Base-by-base conservation (phyloP, 768 basidiomycete species). In the Dioszegia crocea region DNA sequence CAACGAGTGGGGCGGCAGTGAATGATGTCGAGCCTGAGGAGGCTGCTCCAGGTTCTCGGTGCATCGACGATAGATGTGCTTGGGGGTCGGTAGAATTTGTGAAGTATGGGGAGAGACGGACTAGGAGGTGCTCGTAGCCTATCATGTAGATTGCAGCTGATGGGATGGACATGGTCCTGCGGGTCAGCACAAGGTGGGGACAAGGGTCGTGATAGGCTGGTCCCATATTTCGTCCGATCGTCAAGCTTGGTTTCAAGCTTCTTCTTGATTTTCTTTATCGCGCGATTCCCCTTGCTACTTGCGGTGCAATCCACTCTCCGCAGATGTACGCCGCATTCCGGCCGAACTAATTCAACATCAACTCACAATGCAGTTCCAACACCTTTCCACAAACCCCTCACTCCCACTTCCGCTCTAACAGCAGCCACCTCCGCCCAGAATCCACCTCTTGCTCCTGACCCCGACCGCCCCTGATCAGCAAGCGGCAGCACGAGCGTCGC, bases 61-160 rank as follows among this genome's bases (percentile, higher is more conserved):
- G 65, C 6, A 68, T 59, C 2, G 67, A 73, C 8, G 63, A 71
- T 21, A 55, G 55, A 59, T 67, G 56, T 10, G 17, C 9, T 40
- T 67, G 3, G 45, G 66, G 57, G 65, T 73, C 61, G 56, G 62
- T 1, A 14, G 67, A 50, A 10, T 62, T 60, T 21, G 67, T 64
- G 55, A 73, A 64, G 29, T 49, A 53, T 0, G 73, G 73, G 11
- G 70, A 66, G 16, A 76, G 61, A 24, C 49, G 36, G 2, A 59
- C 51, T 12, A 75, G 64, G 29, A 97, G 83, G 75, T 89, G 85
- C 77, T 97, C 93, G 76, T 98, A 98, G 19, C 90, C 90, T 59
- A 98, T 82, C 84, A 99, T 99, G 77, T 99, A 98, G 29, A 85
- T 82, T 48, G 92, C 90, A 39, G 92, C 84, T 0, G 92, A 87